Evolutionary conservation across 495 filamentous ascomycete genomes (phyloP), one percentile per base, ranked within the genome.

Genomic region (Thozetella sp.): DNA sequence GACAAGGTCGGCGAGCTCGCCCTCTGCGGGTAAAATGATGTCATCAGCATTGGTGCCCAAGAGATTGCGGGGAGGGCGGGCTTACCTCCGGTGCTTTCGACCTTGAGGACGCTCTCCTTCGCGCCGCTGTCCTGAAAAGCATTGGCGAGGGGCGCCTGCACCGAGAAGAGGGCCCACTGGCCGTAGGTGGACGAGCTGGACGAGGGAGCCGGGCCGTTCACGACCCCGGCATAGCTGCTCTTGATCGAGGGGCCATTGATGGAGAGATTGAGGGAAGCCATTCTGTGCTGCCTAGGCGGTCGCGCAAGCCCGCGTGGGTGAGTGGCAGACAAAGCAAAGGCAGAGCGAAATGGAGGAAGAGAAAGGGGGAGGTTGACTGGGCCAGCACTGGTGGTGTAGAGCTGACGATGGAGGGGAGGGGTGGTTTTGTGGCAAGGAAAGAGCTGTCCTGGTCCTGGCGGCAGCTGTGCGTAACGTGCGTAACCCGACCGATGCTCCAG

Each of bases 71-170:
- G 34, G 54, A 51, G 65, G 62, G 24, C 56, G 45, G 26, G 78
- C 84, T 71, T 71, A 95, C 92, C 91, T 76, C 93, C 96, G 34
- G 92, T 92, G 64, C 80, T 90, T 68, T 97, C 93, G 37, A 98
- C 93, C 74, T 97, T 98, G 53, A 99, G 75, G 0, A 96, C 86
- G 72, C 95, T 98, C 74, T 97, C 93, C 73, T 97, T 97, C 40
- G 86, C 83, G 22, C 85, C 87, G 48, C 85, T 76, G 70, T 93
- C 90, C 76, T 97, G 93, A 73, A 99, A 99, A 24, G 92, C 93
- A 76, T 87, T 97, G 57, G 91, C 82, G 23, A 99, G 82, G 27
- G 95, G 95, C 17, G 93, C 89, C 56, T 93, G 91, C 46, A 98
- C 96, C 27, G 90, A 89, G 72, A 93, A 97, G 25, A 98, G 76